Evolutionary conservation across 495 filamentous ascomycete genomes (phyloP).

Genomic region (Tuber borchii): DNA sequence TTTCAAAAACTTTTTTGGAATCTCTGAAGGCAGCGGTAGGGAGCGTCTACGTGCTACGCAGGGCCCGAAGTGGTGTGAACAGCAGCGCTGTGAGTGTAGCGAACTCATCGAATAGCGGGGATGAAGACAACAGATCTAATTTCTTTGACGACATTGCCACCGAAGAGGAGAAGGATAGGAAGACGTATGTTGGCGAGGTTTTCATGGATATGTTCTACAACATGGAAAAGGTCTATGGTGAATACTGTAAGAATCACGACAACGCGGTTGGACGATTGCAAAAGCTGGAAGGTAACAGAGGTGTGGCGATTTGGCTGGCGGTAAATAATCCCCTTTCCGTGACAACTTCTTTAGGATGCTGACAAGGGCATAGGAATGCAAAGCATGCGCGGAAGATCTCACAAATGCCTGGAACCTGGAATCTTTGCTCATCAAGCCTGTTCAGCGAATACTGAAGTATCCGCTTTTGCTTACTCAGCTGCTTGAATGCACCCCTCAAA

Average conservation of each 20-base stretch:
- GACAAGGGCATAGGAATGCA: conserved; percentile 59
- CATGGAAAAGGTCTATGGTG: conserved; percentile 79
- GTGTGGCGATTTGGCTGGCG: conserved; percentile 77
- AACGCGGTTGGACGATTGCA: conserved; percentile 70
- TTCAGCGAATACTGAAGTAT: conserved; percentile 87
- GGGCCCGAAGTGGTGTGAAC: conserved; percentile 39
- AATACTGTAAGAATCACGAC: conserved; percentile 81
- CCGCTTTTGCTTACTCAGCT: conserved; percentile 74
- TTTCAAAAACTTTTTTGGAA: conserved; percentile 69
- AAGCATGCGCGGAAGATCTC: conserved; percentile 75
- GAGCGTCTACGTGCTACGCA: conserved; percentile 55
- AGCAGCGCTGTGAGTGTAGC: conserved; percentile 45
- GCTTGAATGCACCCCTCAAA: conserved; percentile 65
- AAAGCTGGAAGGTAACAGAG: conserved; percentile 62
- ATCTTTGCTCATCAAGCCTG: conserved; percentile 88
- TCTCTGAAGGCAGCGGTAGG: conserved; percentile 69
- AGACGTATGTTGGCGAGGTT: conserved; percentile 69
- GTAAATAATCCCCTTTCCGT: conserved; percentile 21
- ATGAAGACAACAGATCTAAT: conserved; percentile 26
- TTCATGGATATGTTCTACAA: conserved; percentile 65
- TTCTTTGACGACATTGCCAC: conserved; percentile 45
- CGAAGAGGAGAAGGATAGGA: conserved; percentile 65
- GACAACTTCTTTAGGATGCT: conserved; percentile 10
- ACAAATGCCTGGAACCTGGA: conserved; percentile 91
- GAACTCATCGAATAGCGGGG: conserved; percentile 36